phyloP scores from a whole-genome alignment of 345 rosid genomes.

The Gossypium raimondii region DNA sequence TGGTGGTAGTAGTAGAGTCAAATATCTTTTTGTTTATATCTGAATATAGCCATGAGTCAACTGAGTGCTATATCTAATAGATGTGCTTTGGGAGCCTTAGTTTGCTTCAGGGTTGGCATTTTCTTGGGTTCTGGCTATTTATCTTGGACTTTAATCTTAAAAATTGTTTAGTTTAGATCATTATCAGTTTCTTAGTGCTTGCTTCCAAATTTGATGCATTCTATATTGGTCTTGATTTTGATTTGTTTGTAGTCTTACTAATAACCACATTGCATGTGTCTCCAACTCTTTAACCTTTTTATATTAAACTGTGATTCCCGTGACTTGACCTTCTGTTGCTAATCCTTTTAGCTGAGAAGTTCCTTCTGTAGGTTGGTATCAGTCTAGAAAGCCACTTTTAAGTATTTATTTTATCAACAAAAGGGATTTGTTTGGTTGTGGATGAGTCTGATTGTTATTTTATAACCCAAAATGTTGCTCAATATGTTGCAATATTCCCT shows the following conservation, averaged over 20 bases:
- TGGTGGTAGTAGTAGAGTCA: neutral
- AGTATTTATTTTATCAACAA: neutral
- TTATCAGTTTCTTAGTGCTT: neutral
- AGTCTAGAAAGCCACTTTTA: neutral
- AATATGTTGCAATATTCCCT: neutral
- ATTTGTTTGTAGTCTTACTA: neutral
- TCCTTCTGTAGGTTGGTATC: neutral
- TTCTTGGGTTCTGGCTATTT: neutral
- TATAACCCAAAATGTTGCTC: too few species aligned
- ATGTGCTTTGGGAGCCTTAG: neutral
- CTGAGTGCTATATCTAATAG: neutral
- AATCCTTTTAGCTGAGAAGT: neutral
- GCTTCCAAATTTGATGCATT: neutral
- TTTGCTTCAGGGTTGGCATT: neutral
- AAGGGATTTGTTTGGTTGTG: neutral
- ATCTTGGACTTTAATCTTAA: neutral
- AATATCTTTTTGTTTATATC: neutral
- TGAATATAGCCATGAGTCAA: neutral
- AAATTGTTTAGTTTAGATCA: neutral
- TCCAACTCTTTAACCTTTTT: neutral
- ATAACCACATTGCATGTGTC: neutral
- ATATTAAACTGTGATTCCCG: neutral
- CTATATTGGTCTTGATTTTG: neutral
- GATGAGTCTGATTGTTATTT: neutral
- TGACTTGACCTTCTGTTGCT: neutral